Conservation (phyloP, 331 rosid genomes). For the Spiraea crenata region DNA sequence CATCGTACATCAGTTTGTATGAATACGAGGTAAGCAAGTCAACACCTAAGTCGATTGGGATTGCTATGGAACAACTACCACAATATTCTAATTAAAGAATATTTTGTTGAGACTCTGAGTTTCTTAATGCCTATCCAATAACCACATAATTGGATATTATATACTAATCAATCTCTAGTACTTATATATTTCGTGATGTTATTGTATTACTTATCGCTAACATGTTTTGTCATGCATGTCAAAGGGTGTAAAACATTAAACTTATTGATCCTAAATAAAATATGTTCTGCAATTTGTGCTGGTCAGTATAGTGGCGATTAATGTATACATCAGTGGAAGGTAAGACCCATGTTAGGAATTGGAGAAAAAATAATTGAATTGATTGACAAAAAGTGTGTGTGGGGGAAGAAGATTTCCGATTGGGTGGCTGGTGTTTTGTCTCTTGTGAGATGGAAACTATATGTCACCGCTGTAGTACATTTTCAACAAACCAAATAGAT, state of each 20-base stretch:
- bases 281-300: not conserved
- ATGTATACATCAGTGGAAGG: slow-evolving; percentile 2
- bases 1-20: not conserved
- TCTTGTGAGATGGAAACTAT: not conserved
- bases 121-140: not conserved
- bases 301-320: slow-evolving; percentile 12
- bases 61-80: not conserved
- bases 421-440: not conserved
- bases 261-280: not conserved
- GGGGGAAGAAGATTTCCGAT: too few relatives aligned
- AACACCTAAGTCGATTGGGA: not conserved
- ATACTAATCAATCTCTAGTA: too few relatives aligned
- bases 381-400: too few relatives aligned
- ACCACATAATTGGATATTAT: not conserved
- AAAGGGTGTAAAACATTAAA: too few relatives aligned
- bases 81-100: not conserved
- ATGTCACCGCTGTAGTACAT: not conserved
- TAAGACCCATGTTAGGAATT: slow-evolving; percentile 13
- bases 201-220: too few relatives aligned
- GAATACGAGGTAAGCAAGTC: slow-evolving; percentile 1
- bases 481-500: too few relatives aligned
- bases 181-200: too few relatives aligned
- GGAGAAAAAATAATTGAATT: too few relatives aligned
- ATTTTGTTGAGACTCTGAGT: not conserved
- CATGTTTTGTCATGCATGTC: not conserved